Evolutionary conservation across 495 filamentous ascomycete genomes (phyloP), one percentile per base, ranked within the genome.

Genomic region (Aspergillus funiculosus): DNA sequence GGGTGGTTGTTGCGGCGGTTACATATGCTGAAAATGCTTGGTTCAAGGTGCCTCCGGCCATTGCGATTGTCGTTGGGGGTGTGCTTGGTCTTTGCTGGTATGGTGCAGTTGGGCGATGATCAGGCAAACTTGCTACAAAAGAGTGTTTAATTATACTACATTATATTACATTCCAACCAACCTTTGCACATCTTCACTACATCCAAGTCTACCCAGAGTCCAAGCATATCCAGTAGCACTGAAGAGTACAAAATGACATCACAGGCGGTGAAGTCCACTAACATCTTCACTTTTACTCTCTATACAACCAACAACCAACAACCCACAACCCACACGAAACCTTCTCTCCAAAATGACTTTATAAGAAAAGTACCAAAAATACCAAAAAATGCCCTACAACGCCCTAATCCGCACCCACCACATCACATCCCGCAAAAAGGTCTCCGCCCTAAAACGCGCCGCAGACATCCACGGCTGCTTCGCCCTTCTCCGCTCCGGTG

Each of bases 381-480:
- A 27, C 3, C 38, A 9, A 25, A 42, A 19, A 48, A 63, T 62
- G 59, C 49, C 55, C 31, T 79, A 70, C 53, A 73, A 79, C 48
- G 78, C 84, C 18, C 64, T 89, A 37, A 86, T 89, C 26, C 75
- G 82, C 28, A 89, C 85, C 4, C 85, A 89, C 58, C 85, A 89
- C 65, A 89, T 89, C 60, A 87, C 84, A 19, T 87, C 83, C 7
- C 84, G 85, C 35, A 86, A 86, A 46, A 89, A 89, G 59, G 75
- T 89, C 13, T 72, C 76, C 8, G 72, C 74, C 9, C 68, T 89
- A 15, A 79, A 77, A 54, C 77, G 79, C 40, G 80, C 82, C 3
- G 80, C 85, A 2, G 64, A 73, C 28, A 62, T 71, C 10, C 62
- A 73, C 51, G 59, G 71, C 47, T 75, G 79, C 56, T 74, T 71